Evolutionary conservation across 2,329 filamentous ascomycete species (phyloP), one percentile per base, ranked within the genome.

Genomic region (Dothidotthia symphoricarpi): DNA sequence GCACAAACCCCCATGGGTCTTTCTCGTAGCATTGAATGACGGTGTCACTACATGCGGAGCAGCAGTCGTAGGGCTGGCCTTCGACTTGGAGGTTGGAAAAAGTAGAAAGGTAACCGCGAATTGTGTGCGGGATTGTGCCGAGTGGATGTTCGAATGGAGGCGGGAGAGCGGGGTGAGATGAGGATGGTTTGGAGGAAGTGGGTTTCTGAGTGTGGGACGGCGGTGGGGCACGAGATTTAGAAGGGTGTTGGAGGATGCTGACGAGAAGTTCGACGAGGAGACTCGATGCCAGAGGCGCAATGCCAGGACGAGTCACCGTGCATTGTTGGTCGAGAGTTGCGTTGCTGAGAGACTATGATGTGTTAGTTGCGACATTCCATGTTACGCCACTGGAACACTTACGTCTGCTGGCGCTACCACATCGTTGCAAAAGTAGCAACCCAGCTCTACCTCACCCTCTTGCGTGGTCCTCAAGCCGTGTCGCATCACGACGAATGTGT

Each of bases 341-440:
- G 58, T 95, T 89, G 67, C 91, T 95, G 61, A 95, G 79, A 2
- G 89, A 95, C 87, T 95, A 36, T 14, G 15, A 17, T 12, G 3
- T 24, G 19, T 42, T 37, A 38, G 37, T 25, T 16, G 15, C 9
- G 17, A 15, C 0, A 6, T 5, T 9, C 2, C 1, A 8, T 12
- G 6, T 8, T 13, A 57, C 43, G 34, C 17, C 39, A 28, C 35
- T 41, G 44, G 43, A 49, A 15, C 3, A 77, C 85, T 81, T 72
- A 95, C 90, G 71, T 97, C 88, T 46, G 85, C 85, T 15, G 93
- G 93, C 6, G 91, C 88, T 33, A 97, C 91, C 16, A 98, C 91
- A 64, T 98, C 93, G 58, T 95, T 97, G 70, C 93, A 98, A 68
- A 97, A 98, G 66, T 98, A 98, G 69, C 93, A 98, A 8, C 93